These are phyloP conservation scores for Penicillium crustosum DNA, from an alignment of 2,329 filamentous ascomycete genomes.

Conservation along the genomic window DNA sequence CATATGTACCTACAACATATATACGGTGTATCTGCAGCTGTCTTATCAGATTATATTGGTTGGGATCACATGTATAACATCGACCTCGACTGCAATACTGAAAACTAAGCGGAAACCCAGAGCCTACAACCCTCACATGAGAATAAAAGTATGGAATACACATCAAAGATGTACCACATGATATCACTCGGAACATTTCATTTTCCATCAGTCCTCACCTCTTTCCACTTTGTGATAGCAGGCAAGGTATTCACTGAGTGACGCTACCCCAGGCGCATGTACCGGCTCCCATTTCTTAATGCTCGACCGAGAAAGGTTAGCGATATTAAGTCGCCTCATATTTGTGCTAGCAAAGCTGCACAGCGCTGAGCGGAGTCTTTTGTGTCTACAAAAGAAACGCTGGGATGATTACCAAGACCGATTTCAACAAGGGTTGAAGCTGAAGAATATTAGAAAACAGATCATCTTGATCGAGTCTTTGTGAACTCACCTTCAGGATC, in stretches of 20 bases:
- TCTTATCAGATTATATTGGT: not conserved
- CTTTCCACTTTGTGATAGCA: no score
- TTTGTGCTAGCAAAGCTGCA: not conserved
- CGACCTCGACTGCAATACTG: no score
- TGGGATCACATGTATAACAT: no score
- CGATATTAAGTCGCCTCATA: not conserved
- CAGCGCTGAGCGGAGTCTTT: not conserved
- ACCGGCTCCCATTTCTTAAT: no score
- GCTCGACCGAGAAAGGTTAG: not conserved
- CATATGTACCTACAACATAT: not conserved
- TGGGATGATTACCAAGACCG: not conserved
- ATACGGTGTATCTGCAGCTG: not conserved
- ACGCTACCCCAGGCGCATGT: no score
- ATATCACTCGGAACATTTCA: no score
- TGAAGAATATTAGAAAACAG: not conserved
- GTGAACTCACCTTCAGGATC: constrained; percentile 15
- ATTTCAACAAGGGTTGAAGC: not conserved
- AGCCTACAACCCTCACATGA: no score
- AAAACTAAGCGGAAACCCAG: no score
- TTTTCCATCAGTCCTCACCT: no score
- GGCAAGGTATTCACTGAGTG: no score
- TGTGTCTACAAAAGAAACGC: not conserved
- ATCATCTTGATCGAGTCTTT: not conserved
- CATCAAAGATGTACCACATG: no score
- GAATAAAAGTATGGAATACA: no score